Percentiles rank a stretch among this genome's conserved stretches.
Conservation (phyloP, 2,329 filamentous ascomycete genomes). For the Claviceps arundinis region DNA sequence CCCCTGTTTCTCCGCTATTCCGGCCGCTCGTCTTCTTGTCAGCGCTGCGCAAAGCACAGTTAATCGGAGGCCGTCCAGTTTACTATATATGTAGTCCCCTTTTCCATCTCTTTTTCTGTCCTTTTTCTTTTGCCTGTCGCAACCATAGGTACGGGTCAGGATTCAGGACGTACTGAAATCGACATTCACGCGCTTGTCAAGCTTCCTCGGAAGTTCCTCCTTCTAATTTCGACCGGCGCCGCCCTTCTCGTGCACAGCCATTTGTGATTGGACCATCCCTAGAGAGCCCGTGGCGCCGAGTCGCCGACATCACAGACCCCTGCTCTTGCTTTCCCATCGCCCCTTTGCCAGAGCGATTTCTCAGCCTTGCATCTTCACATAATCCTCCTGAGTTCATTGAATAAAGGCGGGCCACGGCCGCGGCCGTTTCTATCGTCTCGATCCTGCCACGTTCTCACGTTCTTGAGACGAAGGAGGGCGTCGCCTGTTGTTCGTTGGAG, state of each 20-base stretch:
- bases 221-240: neutral
- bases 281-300: neutral
- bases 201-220: too few relatives aligned
- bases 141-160: neutral
- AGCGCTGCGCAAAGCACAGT: neutral
- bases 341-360: neutral
- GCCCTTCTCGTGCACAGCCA: neutral
- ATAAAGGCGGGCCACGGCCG: neutral
- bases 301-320: neutral
- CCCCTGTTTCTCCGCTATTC: too few relatives aligned
- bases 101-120: neutral
- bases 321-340: neutral
- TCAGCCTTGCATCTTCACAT: neutral
- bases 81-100: neutral
- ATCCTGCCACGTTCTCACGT: neutral
- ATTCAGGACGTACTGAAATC: neutral
- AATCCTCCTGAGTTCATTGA: neutral
- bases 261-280: neutral
- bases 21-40: too few relatives aligned
- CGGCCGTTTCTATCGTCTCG: neutral
- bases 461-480: neutral
- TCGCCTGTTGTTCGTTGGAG: neutral
- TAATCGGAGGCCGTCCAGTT: neutral
- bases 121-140: neutral
- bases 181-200: neutral